These are phyloP conservation scores for Blakeslea trispora DNA, from an alignment of 371 early-diverging fungal genomes.

Conservation along the genomic window DNA sequence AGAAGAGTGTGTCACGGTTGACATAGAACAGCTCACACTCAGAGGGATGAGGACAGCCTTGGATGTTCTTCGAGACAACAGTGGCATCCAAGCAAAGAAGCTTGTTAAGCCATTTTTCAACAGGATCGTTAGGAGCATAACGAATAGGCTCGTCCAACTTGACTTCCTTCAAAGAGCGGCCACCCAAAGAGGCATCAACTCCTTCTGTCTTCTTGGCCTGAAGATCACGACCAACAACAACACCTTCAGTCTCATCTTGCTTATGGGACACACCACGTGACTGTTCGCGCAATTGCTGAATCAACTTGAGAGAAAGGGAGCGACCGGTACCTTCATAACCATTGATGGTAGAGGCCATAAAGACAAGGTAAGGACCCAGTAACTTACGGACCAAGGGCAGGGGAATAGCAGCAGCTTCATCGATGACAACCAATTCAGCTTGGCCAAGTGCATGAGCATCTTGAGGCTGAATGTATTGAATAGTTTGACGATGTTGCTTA, in stretches of 20 bases:
- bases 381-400: slow-evolving; percentile 90
- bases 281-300: slow-evolving; percentile 92
- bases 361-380: slow-evolving; percentile 94
- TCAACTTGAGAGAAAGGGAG: slow-evolving; percentile 94
- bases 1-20: slow-evolving; percentile 95
- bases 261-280: slow-evolving; percentile 74
- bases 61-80: slow-evolving; percentile 68
- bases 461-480: slow-evolving; percentile 97
- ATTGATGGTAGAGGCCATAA: slow-evolving; percentile 99
- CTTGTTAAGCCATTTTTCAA: slow-evolving; percentile 97
- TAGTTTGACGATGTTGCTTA: slow-evolving; percentile 96
- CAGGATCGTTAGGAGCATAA: slow-evolving; percentile 90
- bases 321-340: slow-evolving; percentile 99
- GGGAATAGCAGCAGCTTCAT: slow-evolving; percentile 99
- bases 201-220: slow-evolving; percentile 49
- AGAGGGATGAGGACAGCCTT: slow-evolving; percentile 92
- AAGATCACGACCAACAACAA: slow-evolving; percentile 60
- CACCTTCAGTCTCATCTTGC: slow-evolving; percentile 48
- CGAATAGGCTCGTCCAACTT: slow-evolving; percentile 95
- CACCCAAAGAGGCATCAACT: slow-evolving; percentile 54
- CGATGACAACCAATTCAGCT: slow-evolving; percentile 98
- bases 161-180: slow-evolving; percentile 87
- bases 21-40: slow-evolving; percentile 96
- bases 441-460: slow-evolving; percentile 92
- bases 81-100: slow-evolving; percentile 93